These are phyloP conservation scores for Buxus sempervirens DNA, from an alignment of 164 flowering plant species.

Conservation along the genomic window DNA sequence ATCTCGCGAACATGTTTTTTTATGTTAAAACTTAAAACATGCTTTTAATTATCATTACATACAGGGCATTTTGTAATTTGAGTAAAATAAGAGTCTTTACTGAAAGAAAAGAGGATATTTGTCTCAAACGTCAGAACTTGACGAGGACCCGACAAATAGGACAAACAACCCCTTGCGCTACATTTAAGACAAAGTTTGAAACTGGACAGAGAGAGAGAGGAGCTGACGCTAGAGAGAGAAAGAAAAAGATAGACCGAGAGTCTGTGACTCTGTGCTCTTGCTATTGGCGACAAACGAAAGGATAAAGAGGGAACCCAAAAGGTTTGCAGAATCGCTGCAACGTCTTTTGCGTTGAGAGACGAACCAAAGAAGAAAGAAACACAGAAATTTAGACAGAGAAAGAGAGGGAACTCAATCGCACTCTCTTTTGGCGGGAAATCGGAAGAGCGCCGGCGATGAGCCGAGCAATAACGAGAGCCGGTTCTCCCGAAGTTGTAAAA, in stretches of 20 bases:
- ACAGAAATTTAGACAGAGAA: no score
- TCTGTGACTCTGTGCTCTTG: no score
- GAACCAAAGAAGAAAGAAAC: neutral
- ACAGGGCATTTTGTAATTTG: no score
- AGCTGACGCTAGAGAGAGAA: neutral
- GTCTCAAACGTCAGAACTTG: neutral
- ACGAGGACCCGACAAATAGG: neutral
- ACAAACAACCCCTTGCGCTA: neutral
- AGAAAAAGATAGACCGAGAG: no score
- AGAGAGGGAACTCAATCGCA: no score
- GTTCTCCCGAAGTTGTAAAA: constrained; percentile 17
- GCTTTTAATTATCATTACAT: no score
- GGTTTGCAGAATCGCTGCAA: neutral
- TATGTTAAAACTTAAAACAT: no score
- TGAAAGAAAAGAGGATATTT: no score
- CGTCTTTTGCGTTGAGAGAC: neutral
- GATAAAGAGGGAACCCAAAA: neutral
- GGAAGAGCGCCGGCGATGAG: neutral
- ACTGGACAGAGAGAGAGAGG: neutral
- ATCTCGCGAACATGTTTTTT: no score
- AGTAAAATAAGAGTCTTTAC: no score
- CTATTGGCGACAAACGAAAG: no score
- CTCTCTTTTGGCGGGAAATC: neutral
- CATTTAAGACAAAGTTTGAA: neutral
- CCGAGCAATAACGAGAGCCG: neutral